Percentiles rank a stretch among this genome's conserved stretches.
Conservation (phyloP, 2,329 filamentous ascomycete genomes). For the Colletotrichum sidae region DNA sequence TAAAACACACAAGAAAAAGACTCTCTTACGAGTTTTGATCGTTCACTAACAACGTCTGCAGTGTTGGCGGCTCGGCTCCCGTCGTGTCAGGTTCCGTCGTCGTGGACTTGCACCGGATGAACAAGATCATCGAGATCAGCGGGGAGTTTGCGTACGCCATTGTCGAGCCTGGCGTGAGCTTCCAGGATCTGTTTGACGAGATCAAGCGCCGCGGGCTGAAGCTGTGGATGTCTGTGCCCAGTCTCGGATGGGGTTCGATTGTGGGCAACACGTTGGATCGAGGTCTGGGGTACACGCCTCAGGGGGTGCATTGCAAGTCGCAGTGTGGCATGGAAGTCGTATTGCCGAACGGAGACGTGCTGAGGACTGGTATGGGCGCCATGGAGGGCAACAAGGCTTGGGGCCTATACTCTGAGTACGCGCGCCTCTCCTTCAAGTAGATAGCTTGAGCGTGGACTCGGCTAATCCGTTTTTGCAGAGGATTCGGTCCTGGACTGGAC, state of each 20-base stretch:
- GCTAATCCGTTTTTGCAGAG: not conserved
- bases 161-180: constrained; percentile 58
- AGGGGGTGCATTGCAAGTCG: constrained; percentile 51
- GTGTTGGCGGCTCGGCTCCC: constrained; percentile 60
- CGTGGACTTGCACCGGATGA: constrained; percentile 56
- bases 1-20: not conserved
- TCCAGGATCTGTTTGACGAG: constrained; percentile 52
- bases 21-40: not conserved
- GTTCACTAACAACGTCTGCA: not conserved
- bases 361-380: constrained; percentile 55
- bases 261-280: constrained; percentile 45
- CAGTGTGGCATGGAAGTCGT: constrained; percentile 57
- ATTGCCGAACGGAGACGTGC: constrained; percentile 50
- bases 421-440: not conserved
- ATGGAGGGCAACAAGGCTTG: constrained; percentile 41
- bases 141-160: constrained; percentile 55
- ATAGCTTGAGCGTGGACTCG: not conserved
- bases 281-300: constrained; percentile 46
- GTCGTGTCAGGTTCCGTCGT: constrained; percentile 50
- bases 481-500: constrained; percentile 38
- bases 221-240: constrained; percentile 59
- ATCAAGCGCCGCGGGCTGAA: constrained; percentile 47
- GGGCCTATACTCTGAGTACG: constrained; percentile 16
- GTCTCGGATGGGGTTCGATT: constrained; percentile 43
- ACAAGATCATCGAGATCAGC: constrained; percentile 55